These are phyloP conservation scores for Talaromyces sp. DNA, from an alignment of 2,329 filamentous ascomycete species.

Conservation along the genomic window DNA sequence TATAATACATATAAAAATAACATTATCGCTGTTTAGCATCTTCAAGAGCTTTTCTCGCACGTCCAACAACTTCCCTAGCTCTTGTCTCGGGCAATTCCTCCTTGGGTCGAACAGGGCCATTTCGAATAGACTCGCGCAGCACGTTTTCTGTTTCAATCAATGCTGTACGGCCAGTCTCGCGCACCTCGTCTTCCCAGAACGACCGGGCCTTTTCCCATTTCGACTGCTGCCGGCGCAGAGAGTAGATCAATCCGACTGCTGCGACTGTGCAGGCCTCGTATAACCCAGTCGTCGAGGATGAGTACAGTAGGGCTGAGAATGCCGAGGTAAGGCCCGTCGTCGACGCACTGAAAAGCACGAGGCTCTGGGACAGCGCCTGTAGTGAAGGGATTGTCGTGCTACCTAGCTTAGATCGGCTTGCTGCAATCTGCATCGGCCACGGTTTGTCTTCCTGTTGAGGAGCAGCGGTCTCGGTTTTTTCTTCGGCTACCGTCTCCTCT, in stretches of 20 bases:
- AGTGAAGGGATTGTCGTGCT: slow-evolving; percentile 64
- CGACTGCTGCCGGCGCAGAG: slow-evolving; percentile 53
- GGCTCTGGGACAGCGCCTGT: slow-evolving; percentile 66
- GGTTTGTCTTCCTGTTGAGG: slow-evolving; percentile 24
- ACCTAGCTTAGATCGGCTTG: slow-evolving; percentile 62
- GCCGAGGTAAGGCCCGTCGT: slow-evolving; percentile 62
- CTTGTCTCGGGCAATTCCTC: slow-evolving; percentile 37
- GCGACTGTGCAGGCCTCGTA: slow-evolving; percentile 58
- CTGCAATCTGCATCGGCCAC: slow-evolving; percentile 72
- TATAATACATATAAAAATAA: slow-evolving; percentile 5
- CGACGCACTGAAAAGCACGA: slow-evolving; percentile 69
- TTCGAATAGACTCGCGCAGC: slow-evolving; percentile 45
- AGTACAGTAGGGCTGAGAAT: slow-evolving; percentile 51
- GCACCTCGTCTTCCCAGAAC: slow-evolving; percentile 48
- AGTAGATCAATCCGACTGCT: slow-evolving; percentile 54
- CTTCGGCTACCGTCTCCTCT: slow-evolving; percentile 5
- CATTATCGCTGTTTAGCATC: slow-evolving; percentile 20
- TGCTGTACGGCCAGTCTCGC: slow-evolving; percentile 54
- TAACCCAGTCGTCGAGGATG: slow-evolving; percentile 47
- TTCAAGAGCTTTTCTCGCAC: slow-evolving; percentile 44
- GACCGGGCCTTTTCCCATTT: slow-evolving; percentile 52
- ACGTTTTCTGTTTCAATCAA: slow-evolving; percentile 50
- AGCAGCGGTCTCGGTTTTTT: not conserved
- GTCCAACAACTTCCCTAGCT: slow-evolving; percentile 41
- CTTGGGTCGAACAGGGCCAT: slow-evolving; percentile 25